Percentiles rank a stretch among this genome's conserved stretches.
Conservation (phyloP, 768 basidiomycete species). For the Rhizopogon rudus region DNA sequence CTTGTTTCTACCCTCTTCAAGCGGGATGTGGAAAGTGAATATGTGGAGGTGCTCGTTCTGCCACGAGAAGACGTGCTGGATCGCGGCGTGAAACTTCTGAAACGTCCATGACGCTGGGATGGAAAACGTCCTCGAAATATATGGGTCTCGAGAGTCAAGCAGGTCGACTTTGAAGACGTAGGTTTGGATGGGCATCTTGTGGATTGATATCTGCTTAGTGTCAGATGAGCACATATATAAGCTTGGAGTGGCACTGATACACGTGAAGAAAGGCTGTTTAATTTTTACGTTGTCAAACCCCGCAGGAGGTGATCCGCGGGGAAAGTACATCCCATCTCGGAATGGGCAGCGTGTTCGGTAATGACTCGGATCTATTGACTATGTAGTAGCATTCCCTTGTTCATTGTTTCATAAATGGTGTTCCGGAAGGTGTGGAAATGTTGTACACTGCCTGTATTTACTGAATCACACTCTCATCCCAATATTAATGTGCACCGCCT, state of each 20-base stretch:
- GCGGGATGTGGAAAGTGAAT: conserved; percentile 11
- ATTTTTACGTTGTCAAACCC: neutral
- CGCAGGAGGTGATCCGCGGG: neutral
- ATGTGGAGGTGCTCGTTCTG: conserved; percentile 13
- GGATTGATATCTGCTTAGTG: neutral
- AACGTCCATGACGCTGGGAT: conserved; percentile 18
- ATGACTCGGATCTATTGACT: neutral
- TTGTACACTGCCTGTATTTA: neutral
- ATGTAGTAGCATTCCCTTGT: neutral
- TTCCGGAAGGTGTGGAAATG: conserved; percentile 1
- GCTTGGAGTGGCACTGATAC: neutral
- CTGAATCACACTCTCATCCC: conserved; percentile 13
- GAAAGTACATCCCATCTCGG: neutral
- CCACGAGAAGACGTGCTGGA: conserved; percentile 19
- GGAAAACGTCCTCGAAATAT: conserved; percentile 16
- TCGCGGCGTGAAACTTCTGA: conserved; percentile 13
- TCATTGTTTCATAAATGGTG: neutral
- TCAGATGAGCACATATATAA: neutral
- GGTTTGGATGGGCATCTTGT: conserved; percentile 6
- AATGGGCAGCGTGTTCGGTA: neutral
- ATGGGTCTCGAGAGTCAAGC: conserved; percentile 13
- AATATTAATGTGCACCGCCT: conserved; percentile 60
- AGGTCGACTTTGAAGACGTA: conserved; percentile 18
- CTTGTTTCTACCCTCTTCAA: neutral
- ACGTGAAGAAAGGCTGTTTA: neutral